These are phyloP conservation scores for Aureobasidium musti DNA, from an alignment of 2,329 filamentous ascomycete species.

Conservation along the genomic window DNA sequence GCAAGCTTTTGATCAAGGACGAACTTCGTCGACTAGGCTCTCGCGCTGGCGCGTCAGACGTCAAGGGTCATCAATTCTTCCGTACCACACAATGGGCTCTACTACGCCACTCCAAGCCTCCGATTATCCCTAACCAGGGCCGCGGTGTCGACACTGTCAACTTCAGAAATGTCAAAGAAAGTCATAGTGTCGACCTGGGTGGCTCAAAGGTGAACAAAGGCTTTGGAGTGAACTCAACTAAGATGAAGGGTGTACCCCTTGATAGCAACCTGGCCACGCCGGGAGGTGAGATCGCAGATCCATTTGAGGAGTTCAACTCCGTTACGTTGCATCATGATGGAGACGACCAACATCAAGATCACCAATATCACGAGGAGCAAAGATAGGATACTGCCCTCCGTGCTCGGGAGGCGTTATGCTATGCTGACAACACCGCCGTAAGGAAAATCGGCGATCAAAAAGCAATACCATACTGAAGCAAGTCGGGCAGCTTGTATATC, in stretches of 20 bases:
- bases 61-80: slow-evolving; percentile 96
- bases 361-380: slow-evolving; percentile 22
- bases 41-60: slow-evolving; percentile 91
- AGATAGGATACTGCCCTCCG: slow-evolving; percentile 21
- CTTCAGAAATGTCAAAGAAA: slow-evolving; percentile 98
- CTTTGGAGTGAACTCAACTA: slow-evolving; percentile 39
- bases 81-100: slow-evolving; percentile 94
- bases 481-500: slow-evolving; percentile 18
- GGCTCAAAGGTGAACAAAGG: slow-evolving; percentile 51
- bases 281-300: slow-evolving; percentile 77
- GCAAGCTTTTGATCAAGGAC: slow-evolving; percentile 97
- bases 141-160: slow-evolving; percentile 92
- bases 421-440: neutral
- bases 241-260: slow-evolving; percentile 75
- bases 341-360: slow-evolving; percentile 54
- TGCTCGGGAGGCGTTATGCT: neutral
- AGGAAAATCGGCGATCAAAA: slow-evolving; percentile 2
- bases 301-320: slow-evolving; percentile 98
- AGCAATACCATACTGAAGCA: slow-evolving; percentile 8
- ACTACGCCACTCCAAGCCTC: slow-evolving; percentile 95
- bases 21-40: slow-evolving; percentile 91
- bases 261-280: slow-evolving; percentile 86
- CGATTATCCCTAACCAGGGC: slow-evolving; percentile 90
- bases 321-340: slow-evolving; percentile 96
- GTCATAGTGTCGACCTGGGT: slow-evolving; percentile 85